Evolutionary conservation across 129 eudicot species (phyloP).

Genomic region (Chrysanthemum lavandulifolium): DNA sequence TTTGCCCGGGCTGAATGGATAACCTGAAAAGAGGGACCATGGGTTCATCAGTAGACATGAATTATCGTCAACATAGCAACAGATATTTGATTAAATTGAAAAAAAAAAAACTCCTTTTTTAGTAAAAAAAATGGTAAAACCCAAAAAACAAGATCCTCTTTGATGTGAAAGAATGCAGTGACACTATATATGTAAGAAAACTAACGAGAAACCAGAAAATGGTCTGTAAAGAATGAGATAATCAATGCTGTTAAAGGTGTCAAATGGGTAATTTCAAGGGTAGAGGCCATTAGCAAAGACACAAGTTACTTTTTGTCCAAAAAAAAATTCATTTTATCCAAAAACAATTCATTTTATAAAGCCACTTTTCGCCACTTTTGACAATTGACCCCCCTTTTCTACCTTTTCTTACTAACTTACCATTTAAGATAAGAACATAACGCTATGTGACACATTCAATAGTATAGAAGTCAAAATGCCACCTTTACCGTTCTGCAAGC

Average conservation of each 20-base stretch:
- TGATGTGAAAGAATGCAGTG: background rate
- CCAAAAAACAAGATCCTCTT: background rate
- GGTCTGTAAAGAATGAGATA: background rate
- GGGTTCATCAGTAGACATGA: constrained; percentile 9
- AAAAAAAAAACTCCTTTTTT: background rate
- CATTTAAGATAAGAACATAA: background rate
- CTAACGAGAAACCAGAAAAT: constrained; percentile 9
- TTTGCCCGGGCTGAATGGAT: constrained; percentile 97
- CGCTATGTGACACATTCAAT: background rate
- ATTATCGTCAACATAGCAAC: constrained; percentile 3
- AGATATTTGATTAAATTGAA: background rate
- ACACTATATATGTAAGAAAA: constrained; percentile 13
- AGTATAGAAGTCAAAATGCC: constrained; percentile 3
- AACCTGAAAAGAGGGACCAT: constrained; percentile 49
- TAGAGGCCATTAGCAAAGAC: background rate
- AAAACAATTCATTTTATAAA: background rate
- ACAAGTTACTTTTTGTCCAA: background rate
- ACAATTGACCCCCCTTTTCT: background rate
- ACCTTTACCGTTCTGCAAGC: constrained; percentile 8
- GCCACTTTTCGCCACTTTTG: background rate
- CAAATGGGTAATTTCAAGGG: background rate
- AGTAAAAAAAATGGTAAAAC: too few species aligned
- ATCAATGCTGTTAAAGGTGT: background rate
- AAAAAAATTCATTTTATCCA: too few species aligned
- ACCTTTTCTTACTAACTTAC: background rate